These are phyloP conservation scores for Verbascum thapsus DNA, from an alignment of 257 asterid genomes.

Conservation along the genomic window DNA sequence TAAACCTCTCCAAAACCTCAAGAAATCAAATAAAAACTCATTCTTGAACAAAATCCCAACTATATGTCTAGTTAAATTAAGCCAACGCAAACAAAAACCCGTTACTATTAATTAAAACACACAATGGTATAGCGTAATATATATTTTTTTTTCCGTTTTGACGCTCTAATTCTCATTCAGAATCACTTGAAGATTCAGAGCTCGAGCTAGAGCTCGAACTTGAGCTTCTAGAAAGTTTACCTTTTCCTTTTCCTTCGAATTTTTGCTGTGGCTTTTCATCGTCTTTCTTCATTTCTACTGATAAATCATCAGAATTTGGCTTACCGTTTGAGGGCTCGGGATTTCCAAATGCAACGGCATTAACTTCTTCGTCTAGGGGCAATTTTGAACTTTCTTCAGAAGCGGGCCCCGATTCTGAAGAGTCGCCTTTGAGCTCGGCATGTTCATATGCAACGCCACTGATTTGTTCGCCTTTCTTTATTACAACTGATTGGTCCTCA, in stretches of 20 bases:
- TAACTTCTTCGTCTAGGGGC: no score
- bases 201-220: conserved; percentile 63
- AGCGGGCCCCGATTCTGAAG: no score
- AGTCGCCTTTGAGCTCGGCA: no score
- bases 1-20: conserved; percentile 45
- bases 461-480: conserved; percentile 27
- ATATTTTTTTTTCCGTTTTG: background rate
- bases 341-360: no score
- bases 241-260: conserved; percentile 39
- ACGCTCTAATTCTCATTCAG: conserved; percentile 48
- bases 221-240: conserved; percentile 41
- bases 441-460: conserved; percentile 29
- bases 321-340: no score
- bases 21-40: conserved; percentile 53
- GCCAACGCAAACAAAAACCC: conserved; percentile 18
- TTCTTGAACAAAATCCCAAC: conserved; percentile 52
- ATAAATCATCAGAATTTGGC: background rate
- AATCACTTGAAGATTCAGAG: conserved; percentile 65
- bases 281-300: conserved; percentile 31
- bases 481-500: conserved; percentile 31
- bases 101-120: background rate
- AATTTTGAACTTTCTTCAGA: no score
- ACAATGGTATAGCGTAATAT: background rate
- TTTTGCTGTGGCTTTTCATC: conserved; percentile 33
- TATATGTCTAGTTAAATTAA: conserved; percentile 41